Evolutionary conservation across 805 yeast species (phyloP).

Genomic region (Saccharomycopsis oosterbeekiorum): DNA sequence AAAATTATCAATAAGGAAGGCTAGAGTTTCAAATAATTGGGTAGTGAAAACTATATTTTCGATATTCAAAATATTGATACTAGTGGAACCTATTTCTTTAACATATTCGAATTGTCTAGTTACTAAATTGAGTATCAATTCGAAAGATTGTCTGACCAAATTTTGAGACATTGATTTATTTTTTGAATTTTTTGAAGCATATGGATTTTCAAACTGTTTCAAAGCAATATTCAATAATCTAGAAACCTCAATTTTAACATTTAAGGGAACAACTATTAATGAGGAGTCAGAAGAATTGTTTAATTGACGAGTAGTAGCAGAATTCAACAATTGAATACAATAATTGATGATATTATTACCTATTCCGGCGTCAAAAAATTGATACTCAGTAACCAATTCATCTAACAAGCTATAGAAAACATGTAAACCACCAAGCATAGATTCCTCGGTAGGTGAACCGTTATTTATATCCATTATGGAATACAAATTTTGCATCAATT

Average conservation of each 20-base stretch:
- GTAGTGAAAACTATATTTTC: constrained; percentile 21
- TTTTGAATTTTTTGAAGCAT: constrained; percentile 30
- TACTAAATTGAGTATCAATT: constrained; percentile 5
- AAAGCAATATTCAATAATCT: constrained; percentile 45
- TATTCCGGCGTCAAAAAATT: constrained; percentile 69
- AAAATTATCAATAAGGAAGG: constrained; percentile 22
- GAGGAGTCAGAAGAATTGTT: constrained; percentile 23
- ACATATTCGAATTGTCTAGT: constrained; percentile 9
- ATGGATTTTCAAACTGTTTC: constrained; percentile 42
- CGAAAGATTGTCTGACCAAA: constrained; percentile 1
- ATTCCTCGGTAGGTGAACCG: constrained; percentile 21
- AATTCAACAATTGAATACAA: constrained; percentile 30
- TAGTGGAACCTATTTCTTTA: constrained; percentile 19
- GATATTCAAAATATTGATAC: constrained; percentile 12
- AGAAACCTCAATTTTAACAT: constrained; percentile 38
- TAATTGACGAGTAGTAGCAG: constrained; percentile 8
- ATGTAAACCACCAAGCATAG: constrained; percentile 43
- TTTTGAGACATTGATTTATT: constrained; percentile 23
- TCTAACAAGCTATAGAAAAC: constrained; percentile 71
- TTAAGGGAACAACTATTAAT: constrained; percentile 21
- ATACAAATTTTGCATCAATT: constrained; percentile 42
- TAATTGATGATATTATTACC: constrained; percentile 46
- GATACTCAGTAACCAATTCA: constrained; percentile 77
- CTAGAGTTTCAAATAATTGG: constrained; percentile 25
- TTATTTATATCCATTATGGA: constrained; percentile 27